Evolutionary conservation across 2,329 filamentous ascomycete species (phyloP).

Genomic region (Lasiodiplodia hormozganensis): DNA sequence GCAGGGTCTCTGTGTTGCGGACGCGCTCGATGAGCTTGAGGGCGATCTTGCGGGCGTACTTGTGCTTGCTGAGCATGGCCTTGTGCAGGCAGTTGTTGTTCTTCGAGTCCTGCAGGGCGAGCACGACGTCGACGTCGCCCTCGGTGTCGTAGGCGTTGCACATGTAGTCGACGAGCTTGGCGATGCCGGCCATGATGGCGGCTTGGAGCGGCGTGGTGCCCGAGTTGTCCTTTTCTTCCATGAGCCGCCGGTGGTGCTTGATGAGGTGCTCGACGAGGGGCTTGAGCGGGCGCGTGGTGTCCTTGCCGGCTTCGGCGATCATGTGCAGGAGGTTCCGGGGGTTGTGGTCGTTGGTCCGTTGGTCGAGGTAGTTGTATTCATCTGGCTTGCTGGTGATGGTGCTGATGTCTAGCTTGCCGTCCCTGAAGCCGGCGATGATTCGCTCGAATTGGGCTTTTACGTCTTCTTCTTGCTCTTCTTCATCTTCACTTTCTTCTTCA

Average conservation of each 20-base stretch:
- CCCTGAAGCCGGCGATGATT: not conserved
- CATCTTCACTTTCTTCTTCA: not conserved
- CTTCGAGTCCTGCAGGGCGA: not conserved
- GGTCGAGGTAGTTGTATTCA: not conserved
- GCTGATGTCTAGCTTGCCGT: not conserved
- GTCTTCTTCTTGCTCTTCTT: not conserved
- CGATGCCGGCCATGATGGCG: not conserved
- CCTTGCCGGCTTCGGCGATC: not conserved
- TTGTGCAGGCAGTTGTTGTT: constrained; percentile 9
- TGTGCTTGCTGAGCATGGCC: not conserved
- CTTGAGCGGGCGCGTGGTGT: not conserved
- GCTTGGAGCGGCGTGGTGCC: not conserved
- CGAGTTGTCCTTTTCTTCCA: not conserved
- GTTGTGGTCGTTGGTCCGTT: not conserved
- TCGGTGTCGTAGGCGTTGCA: not conserved
- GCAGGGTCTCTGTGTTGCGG: not conserved
- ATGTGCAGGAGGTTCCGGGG: not conserved
- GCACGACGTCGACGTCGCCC: not conserved
- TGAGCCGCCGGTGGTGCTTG: not conserved
- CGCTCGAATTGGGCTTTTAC: not conserved
- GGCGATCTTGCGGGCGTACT: not conserved
- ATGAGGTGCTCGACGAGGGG: not conserved
- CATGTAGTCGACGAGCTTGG: constrained; percentile 3
- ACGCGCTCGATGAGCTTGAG: not conserved
- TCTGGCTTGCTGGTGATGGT: not conserved